Conservation (phyloP, 331 rosid genomes). For the Quercus phellos region DNA sequence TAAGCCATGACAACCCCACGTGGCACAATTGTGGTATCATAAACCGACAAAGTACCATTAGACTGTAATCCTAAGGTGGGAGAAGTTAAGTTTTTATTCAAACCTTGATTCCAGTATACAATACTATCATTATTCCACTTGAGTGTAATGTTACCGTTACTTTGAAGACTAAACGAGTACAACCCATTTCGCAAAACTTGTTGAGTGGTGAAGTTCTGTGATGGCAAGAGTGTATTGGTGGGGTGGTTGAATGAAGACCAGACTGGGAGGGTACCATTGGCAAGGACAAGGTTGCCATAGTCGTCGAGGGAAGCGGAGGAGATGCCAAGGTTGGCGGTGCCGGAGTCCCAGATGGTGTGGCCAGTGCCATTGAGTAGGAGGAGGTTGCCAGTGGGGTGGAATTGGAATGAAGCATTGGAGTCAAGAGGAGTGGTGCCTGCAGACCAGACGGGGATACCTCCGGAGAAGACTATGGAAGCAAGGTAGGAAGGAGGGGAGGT, state of each 20-base stretch:
- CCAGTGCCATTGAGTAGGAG: constrained; percentile 65
- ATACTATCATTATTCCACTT: constrained; percentile 45
- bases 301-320: constrained; percentile 47
- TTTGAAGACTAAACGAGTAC: constrained; percentile 40
- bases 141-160: constrained; percentile 45
- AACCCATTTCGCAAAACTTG: constrained; percentile 47
- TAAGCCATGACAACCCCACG: constrained; percentile 40
- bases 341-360: constrained; percentile 53
- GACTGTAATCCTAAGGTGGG: constrained; percentile 40
- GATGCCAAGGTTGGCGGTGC: constrained; percentile 43
- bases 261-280: constrained; percentile 23
- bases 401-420: constrained; percentile 36
- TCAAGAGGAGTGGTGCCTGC: constrained; percentile 43
- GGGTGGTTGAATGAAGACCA: constrained; percentile 76
- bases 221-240: constrained; percentile 59
- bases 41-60: constrained; percentile 46
- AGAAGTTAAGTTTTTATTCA: constrained; percentile 33
- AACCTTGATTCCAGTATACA: constrained; percentile 51
- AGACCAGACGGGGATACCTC: constrained; percentile 26
- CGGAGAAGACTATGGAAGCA: constrained; percentile 29
- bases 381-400: constrained; percentile 55
- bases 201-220: constrained; percentile 49
- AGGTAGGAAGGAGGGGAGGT: constrained; percentile 52
- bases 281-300: constrained; percentile 42
- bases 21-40: constrained; percentile 29